These are phyloP conservation scores for Ceratocystis huliohia DNA, from an alignment of 2,329 filamentous ascomycete genomes.

Conservation along the genomic window DNA sequence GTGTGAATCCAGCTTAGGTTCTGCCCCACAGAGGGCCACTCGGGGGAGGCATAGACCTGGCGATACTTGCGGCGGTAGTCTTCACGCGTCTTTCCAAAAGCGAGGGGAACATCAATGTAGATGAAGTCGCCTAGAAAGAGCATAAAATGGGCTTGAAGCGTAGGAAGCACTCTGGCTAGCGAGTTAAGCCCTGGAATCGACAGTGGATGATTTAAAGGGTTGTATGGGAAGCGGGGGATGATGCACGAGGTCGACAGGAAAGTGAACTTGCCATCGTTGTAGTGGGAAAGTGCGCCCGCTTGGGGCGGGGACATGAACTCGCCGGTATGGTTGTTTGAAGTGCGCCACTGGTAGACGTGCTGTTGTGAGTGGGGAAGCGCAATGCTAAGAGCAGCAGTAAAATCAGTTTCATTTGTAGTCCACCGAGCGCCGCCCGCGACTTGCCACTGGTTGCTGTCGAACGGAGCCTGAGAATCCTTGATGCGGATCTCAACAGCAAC, in stretches of 20 bases:
- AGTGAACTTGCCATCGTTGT: conserved; percentile 59
- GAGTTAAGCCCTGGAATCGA: conserved; percentile 68
- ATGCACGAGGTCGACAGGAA: conserved; percentile 85
- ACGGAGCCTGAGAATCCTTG: conserved; percentile 38
- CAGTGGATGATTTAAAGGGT: conserved; percentile 67
- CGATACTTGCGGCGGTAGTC: conserved; percentile 87
- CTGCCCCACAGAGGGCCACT: conserved; percentile 64
- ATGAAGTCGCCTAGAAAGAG: conserved; percentile 80
- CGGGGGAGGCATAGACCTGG: conserved; percentile 88
- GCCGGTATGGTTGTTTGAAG: conserved; percentile 78
- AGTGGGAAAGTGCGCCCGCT: conserved; percentile 48
- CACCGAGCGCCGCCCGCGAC: conserved; percentile 49
- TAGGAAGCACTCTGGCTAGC: conserved; percentile 59
- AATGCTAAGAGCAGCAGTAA: conserved; percentile 58
- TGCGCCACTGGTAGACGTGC: conserved; percentile 66
- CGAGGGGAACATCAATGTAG: conserved; percentile 75
- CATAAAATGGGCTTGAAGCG: conserved; percentile 64
- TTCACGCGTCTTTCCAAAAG: conserved; percentile 57
- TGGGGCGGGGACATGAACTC: conserved; percentile 67
- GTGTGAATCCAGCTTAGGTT: conserved; percentile 96
- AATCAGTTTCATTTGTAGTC: conserved; percentile 69
- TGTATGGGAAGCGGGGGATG: conserved; percentile 82
- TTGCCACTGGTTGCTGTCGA: conserved; percentile 52
- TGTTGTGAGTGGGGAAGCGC: conserved; percentile 52
- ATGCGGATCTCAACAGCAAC: conserved; percentile 55